phyloP scores from a whole-genome alignment of 2,329 filamentous ascomycete species.

The Fusarium sororula region DNA sequence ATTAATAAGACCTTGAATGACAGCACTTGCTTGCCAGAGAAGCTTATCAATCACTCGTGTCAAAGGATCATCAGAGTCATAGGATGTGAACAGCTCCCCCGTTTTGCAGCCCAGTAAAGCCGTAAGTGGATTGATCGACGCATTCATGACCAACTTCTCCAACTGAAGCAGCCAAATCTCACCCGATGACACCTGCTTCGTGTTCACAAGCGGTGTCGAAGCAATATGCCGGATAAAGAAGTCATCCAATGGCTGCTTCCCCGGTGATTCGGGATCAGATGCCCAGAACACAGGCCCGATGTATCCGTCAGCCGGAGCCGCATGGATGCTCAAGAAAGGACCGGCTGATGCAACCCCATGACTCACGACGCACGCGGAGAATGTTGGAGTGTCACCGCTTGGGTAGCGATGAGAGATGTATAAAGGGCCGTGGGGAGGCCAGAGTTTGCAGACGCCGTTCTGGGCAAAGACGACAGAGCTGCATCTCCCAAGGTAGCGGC shows the following conservation, averaged over 20 bases:
- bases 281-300: not conserved
- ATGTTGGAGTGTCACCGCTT: not conserved
- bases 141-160: conserved; percentile 9
- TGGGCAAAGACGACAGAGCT: conserved; percentile 11
- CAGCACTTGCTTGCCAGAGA: not conserved
- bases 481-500: not conserved
- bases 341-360: conserved; percentile 8
- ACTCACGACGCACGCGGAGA: conserved; percentile 6
- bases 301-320: not conserved
- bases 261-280: not conserved
- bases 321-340: conserved; percentile 2
- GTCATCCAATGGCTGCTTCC: not conserved
- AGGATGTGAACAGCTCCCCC: not conserved
- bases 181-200: not conserved
- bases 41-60: not conserved
- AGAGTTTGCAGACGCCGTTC: conserved; percentile 12
- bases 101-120: not conserved
- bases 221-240: not conserved
- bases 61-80: not conserved
- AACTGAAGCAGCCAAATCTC: conserved; percentile 1
- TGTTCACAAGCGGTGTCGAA: not conserved
- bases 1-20: not conserved
- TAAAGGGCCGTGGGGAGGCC: conserved; percentile 5
- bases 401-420: conserved; percentile 1
- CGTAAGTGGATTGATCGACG: conserved; percentile 4